A percentile compares a stretch with the other conserved stretches of the same genome.
Conservation (phyloP, 176 grass and related monocot genomes). For the Cocos nucifera region DNA sequence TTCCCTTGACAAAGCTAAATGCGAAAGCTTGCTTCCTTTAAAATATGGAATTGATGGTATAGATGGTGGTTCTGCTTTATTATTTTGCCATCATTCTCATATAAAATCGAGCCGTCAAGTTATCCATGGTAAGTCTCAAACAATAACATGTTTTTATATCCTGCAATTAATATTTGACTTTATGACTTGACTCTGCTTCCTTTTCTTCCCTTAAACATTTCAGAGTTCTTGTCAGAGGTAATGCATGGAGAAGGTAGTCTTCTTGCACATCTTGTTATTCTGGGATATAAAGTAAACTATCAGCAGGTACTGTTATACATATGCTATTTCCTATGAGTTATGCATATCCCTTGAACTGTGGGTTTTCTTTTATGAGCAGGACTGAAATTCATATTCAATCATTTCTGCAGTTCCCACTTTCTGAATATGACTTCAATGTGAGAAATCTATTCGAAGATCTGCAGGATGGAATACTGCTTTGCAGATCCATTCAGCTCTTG, state of each 20-base stretch:
- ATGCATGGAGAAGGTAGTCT: constrained; percentile 80
- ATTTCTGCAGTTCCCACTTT: constrained; percentile 30
- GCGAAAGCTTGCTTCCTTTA: constrained; percentile 35
- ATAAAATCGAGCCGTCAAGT: constrained; percentile 57
- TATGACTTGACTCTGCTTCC: constrained; percentile 1
- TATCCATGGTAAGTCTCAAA: constrained; percentile 32
- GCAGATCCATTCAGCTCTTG: constrained; percentile 54
- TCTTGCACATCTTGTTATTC: constrained; percentile 37
- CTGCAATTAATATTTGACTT: not conserved
- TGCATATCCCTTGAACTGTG: not conserved
- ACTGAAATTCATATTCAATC: no score
- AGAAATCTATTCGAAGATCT: constrained; percentile 54
- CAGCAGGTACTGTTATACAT: constrained; percentile 37
- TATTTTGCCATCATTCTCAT: constrained; percentile 39
- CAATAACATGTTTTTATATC: constrained; percentile 3
- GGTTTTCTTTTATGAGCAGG: no score
- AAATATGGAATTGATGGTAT: constrained; percentile 51
- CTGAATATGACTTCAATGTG: constrained; percentile 57
- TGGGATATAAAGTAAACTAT: constrained; percentile 50
- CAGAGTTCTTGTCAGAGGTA: constrained; percentile 48
- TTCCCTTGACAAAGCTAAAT: constrained; percentile 50
- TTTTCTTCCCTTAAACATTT: constrained; percentile 13
- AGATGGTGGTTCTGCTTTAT: constrained; percentile 49
- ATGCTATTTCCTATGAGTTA: not conserved
- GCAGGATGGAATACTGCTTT: constrained; percentile 57